Percentiles rank a stretch among this genome's conserved stretches.
Evolutionary conservation across 2,329 filamentous ascomycete species (phyloP).

Genomic region (Penicillium sp.): DNA sequence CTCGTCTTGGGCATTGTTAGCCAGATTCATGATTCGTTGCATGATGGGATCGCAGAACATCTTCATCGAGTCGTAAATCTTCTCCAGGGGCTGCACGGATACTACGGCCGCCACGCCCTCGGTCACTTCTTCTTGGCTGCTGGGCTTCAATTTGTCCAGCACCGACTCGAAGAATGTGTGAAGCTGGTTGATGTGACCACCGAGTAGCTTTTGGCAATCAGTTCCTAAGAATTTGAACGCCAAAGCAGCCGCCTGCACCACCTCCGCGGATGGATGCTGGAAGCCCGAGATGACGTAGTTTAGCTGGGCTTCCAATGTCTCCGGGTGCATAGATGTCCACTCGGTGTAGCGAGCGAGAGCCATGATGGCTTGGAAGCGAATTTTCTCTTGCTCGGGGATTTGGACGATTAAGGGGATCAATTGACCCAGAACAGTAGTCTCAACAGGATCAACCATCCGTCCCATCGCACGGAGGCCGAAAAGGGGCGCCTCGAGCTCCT

Average conservation of each 20-base stretch:
- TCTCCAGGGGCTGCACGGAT: conserved; percentile 71
- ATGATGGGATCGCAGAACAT: conserved; percentile 90
- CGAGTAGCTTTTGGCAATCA: conserved; percentile 82
- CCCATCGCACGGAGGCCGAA: conserved; percentile 96
- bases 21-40: conserved; percentile 75
- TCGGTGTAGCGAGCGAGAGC: conserved; percentile 93
- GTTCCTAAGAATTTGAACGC: conserved; percentile 96
- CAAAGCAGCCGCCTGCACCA: conserved; percentile 83
- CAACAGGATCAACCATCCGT: conserved; percentile 86
- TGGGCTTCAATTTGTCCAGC: conserved; percentile 73
- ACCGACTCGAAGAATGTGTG: conserved; percentile 90
- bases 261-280: conserved; percentile 79
- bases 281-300: conserved; percentile 95
- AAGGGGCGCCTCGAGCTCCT: conserved; percentile 87
- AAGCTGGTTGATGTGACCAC: conserved; percentile 74
- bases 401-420: conserved; percentile 90
- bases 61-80: conserved; percentile 80
- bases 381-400: conserved; percentile 91
- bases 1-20: conserved; percentile 76
- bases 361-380: conserved; percentile 98
- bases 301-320: conserved; percentile 86
- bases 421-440: conserved; percentile 78
- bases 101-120: conserved; percentile 92
- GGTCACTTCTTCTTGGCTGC: conserved; percentile 91
- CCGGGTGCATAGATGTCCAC: conserved; percentile 91